A percentile compares a stretch with the other conserved stretches of the same genome.
These are phyloP conservation scores for Priceomyces melissophilus DNA, from an alignment of 805 yeast genomes.

Conservation along the genomic window DNA sequence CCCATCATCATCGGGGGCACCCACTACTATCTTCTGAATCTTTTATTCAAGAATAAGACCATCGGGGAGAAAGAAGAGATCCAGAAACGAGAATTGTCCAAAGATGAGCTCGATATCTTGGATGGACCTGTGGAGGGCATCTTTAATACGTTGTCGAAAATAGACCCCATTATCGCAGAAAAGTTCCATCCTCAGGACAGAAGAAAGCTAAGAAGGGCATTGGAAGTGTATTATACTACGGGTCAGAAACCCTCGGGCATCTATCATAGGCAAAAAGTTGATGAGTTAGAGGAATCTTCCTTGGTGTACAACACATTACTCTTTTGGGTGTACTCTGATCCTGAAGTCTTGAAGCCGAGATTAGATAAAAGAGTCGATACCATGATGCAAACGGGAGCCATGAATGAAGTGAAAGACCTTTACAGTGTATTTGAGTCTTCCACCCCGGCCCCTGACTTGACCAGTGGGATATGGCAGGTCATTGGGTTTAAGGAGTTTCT, in stretches of 20 bases:
- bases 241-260: conserved; percentile 67
- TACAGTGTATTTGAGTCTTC: conserved; percentile 40
- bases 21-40: conserved; percentile 82
- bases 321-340: conserved; percentile 79
- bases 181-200: conserved; percentile 92
- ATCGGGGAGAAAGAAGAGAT: conserved; percentile 33
- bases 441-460: conserved; percentile 45
- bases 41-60: conserved; percentile 68
- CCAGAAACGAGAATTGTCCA: conserved; percentile 26
- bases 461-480: conserved; percentile 87
- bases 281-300: conserved; percentile 41
- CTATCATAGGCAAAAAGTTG: conserved; percentile 56
- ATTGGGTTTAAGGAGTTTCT: conserved; percentile 90
- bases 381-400: conserved; percentile 72
- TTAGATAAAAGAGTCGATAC: conserved; percentile 78
- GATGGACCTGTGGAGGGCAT: conserved; percentile 54
- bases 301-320: conserved; percentile 61
- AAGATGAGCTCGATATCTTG: conserved; percentile 38
- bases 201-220: conserved; percentile 71
- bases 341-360: conserved; percentile 53
- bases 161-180: conserved; percentile 70
- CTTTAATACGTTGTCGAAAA: conserved; percentile 42
- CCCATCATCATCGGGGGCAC: conserved; percentile 97
- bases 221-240: conserved; percentile 72
- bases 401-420: conserved; percentile 63